Percentiles rank a stretch among this genome's conserved stretches.
Evolutionary conservation across 305 asterid species (phyloP).

Genomic region (Fraxinus ornus): DNA sequence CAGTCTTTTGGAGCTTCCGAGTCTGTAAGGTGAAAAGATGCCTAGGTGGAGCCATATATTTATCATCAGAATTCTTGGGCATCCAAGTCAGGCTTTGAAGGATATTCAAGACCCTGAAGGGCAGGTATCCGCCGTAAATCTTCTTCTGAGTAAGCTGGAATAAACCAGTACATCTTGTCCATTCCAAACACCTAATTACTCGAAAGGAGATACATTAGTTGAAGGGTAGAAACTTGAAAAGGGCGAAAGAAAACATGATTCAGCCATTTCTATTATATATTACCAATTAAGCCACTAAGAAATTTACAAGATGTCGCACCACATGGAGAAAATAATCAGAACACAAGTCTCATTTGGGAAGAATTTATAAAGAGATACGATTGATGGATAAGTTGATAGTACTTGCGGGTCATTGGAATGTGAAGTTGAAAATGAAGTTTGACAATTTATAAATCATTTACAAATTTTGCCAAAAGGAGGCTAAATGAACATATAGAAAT

Average conservation of each 20-base stretch:
- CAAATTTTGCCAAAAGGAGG: background rate
- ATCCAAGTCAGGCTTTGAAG: conserved; percentile 53
- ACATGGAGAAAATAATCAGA: background rate
- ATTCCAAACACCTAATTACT: conserved; percentile 53
- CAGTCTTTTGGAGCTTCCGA: background rate
- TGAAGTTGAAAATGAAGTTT: background rate
- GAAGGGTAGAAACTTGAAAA: background rate
- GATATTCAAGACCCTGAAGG: conserved; percentile 64
- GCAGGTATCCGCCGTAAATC: conserved; percentile 65
- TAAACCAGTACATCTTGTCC: conserved; percentile 53
- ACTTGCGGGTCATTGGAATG: background rate
- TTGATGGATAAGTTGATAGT: background rate
- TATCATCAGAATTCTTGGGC: conserved; percentile 39
- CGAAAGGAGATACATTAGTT: background rate
- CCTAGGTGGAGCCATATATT: background rate
- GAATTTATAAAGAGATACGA: background rate
- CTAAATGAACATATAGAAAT: background rate
- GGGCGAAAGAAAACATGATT: background rate
- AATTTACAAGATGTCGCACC: background rate
- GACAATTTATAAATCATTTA: background rate
- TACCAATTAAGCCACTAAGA: background rate
- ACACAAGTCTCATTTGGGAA: background rate
- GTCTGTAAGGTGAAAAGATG: background rate
- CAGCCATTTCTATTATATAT: background rate
- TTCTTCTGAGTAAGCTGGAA: conserved; percentile 58